A percentile compares a stretch with the other conserved stretches of the same genome.
Conservation (phyloP, 148 eudicot genomes). For the Rhododendron griersonianum region DNA sequence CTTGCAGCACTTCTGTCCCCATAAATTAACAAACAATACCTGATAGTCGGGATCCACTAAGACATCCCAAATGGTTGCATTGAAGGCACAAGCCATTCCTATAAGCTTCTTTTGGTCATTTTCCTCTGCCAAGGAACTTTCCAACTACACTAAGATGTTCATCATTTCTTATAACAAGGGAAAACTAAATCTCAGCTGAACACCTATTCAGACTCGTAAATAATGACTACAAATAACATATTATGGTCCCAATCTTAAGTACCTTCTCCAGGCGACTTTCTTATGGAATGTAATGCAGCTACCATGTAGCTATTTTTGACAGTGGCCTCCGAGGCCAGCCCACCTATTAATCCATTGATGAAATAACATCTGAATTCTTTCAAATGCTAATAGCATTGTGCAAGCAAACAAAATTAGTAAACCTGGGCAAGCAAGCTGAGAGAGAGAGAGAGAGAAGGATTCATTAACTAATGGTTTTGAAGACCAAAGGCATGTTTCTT, state of each 20-base stretch:
- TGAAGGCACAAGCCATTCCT: constrained; percentile 98
- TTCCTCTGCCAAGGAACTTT: constrained; percentile 78
- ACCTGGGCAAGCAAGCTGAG: not conserved
- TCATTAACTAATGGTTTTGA: no score
- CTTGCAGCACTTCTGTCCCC: not conserved
- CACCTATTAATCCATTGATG: constrained; percentile 43
- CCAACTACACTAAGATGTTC: constrained; percentile 63
- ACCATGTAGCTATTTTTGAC: constrained; percentile 94
- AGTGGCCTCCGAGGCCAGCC: constrained; percentile 98
- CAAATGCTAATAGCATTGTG: not conserved
- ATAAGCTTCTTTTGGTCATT: constrained; percentile 66
- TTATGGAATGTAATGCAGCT: constrained; percentile 71
- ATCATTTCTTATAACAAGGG: constrained; percentile 35
- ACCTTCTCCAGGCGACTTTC: constrained; percentile 66
- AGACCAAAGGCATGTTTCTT: no score
- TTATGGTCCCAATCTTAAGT: constrained; percentile 14
- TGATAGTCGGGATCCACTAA: constrained; percentile 95
- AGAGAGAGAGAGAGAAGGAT: not conserved
- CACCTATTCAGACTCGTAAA: not conserved
- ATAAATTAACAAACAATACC: constrained; percentile 35
- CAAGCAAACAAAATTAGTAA: not conserved
- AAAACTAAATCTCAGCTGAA: constrained; percentile 7
- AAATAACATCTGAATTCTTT: constrained; percentile 8
- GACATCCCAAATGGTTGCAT: constrained; percentile 99
- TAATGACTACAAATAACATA: not conserved